Base-by-base conservation (phyloP, 345 rosid species). In the Hypericum perforatum region DNA sequence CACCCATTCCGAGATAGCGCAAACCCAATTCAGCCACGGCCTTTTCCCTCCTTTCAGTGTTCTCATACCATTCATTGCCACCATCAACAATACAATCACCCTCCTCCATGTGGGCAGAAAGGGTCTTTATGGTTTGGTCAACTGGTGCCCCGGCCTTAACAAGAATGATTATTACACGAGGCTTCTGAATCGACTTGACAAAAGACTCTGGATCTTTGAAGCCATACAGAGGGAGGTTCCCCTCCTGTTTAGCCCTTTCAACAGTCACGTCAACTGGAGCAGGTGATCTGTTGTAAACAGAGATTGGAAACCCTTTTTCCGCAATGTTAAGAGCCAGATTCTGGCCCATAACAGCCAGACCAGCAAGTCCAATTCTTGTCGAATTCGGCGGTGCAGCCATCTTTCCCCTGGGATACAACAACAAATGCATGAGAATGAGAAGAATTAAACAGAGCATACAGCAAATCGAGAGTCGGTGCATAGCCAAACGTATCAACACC, bases 301-400 rank as follows among this genome's bases (percentile, higher is more conserved):
- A 91, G 74, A 91, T 91, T 16, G 96, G 82, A 63, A 90, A 90
- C 63, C 97, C 97, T 81, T 89, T 89, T 70, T 81, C 82, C 0
- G 97, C 97, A 41, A 89, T 86, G 75, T 86, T 90, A 63, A 90
- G 89, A 43, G 96, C 96, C 38, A 86, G 71, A 70, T 90, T 90
- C 70, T 91, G 98, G 63, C 98, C 98, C 98, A 91, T 91, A 54
- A 86, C 98, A 14, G 98, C 98, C 1, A 91, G 75, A 64, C 95
- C 98, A 59, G 98, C 98, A 46, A 91, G 72, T 57, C 98, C 96
- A 38, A 91, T 81, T 77, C 98, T 84, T 1, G 92, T 79, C 41
- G 59, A 79, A 15, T 64, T 37, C 37, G 73, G 69, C 39, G 73
- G 75, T 41, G 69, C 64, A 45, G 85, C 89, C 97, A 86, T 90